Evolutionary conservation across 2,329 filamentous ascomycete genomes (phyloP), one percentile per base, ranked within the genome.

Genomic region (Triangularia verruculosa): DNA sequence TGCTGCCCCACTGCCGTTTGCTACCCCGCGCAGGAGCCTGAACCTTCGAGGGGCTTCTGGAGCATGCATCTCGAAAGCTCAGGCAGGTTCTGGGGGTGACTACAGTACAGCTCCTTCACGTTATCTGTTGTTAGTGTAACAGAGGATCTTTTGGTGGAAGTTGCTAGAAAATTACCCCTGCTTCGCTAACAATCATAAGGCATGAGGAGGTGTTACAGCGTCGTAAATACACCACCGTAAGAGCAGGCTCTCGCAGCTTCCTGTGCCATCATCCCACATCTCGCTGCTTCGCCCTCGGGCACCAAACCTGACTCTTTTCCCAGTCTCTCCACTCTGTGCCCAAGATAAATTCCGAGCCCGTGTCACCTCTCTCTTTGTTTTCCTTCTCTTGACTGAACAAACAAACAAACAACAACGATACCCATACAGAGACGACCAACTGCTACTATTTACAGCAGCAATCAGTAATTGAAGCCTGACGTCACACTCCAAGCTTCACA

Each of bases 31-130:
- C 59, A 62, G 60, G 24, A 55, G 62, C 63, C 7, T 61, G 62
- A 64, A 65, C 17, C 17, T 70, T 70, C 68, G 39, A 68, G 68
- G 47, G 20, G 54, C 53, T 70, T 70, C 66, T 70, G 66, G 64
- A 62, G 63, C 58, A 20, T 63, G 56, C 22, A 54, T 24, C 22
- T 15, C 15, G 22, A 60, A 15, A 28, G 63, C 65, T 61, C 61
- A 7, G 4, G 34, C 34, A 39, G 56, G 34, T 25, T 62, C 43
- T 24, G 58, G n/a, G n/a, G n/a, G n/a, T n/a, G n/a, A n/a, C n/a
- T n/a, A n/a, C n/a, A n/a, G n/a, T n/a, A n/a, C n/a, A n/a, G n/a
- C n/a, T n/a, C n/a, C n/a, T n/a, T n/a, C n/a, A n/a, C n/a, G n/a
- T n/a, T n/a, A n/a, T n/a, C n/a, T n/a, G n/a, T n/a, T n/a, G n/a